A percentile compares a stretch with the other conserved stretches of the same genome.
Evolutionary conservation across 345 rosid species (phyloP).

Genomic region (Eucalyptus microcorys): DNA sequence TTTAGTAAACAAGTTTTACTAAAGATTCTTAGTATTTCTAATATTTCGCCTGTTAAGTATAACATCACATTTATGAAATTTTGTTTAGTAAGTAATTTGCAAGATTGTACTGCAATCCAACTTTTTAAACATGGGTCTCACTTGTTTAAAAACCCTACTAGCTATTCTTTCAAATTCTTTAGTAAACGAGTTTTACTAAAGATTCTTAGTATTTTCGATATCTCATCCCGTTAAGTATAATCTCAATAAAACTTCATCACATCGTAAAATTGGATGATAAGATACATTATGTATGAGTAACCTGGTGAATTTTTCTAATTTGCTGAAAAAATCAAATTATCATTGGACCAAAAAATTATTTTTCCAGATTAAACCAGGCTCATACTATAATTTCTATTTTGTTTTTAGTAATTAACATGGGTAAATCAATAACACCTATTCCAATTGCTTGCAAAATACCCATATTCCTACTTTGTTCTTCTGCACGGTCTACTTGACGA

Average conservation of each 20-base stretch:
- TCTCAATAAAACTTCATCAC: not conserved
- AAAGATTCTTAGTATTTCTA: not conserved
- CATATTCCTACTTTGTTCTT: not conserved
- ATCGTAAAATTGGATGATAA: not conserved
- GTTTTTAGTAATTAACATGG: not conserved
- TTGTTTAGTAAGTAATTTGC: not conserved
- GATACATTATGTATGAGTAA: not conserved
- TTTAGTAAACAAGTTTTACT: not conserved
- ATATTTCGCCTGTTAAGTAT: not conserved
- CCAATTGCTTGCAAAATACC: not conserved
- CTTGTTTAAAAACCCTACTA: not conserved
- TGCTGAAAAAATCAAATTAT: not conserved
- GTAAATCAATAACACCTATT: not conserved
- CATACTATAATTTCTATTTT: not conserved
- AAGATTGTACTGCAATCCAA: not conserved
- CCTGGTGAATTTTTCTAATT: not conserved
- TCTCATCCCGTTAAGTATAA: not conserved
- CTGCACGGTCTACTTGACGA: not conserved
- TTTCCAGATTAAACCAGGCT: not conserved
- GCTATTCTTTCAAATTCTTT: not conserved
- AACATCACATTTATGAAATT: not conserved
- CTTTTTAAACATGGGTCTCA: not conserved
- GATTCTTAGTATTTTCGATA: not conserved
- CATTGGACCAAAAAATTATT: not conserved
- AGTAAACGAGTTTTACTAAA: not conserved